These are phyloP conservation scores for Verticillium klebahnii DNA, from an alignment of 2,329 filamentous ascomycete species.

Conservation along the genomic window DNA sequence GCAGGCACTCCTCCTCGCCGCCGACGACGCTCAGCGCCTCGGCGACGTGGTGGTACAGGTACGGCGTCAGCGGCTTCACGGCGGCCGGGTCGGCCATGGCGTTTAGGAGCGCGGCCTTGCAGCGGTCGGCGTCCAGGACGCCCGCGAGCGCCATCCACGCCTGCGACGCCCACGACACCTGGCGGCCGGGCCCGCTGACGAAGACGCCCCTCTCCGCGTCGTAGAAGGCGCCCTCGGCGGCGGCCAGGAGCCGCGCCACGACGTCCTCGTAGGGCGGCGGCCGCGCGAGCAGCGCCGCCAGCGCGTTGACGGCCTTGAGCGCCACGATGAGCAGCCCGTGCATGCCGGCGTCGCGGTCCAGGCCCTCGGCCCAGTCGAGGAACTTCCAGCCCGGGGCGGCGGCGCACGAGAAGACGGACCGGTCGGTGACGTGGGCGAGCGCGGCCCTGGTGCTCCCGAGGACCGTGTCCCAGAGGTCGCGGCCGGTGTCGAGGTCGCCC, in stretches of 20 bases:
- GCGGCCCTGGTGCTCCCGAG: constrained; percentile 21
- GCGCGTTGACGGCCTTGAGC: constrained; percentile 21
- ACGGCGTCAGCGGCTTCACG: constrained; percentile 23
- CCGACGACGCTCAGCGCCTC: constrained; percentile 21
- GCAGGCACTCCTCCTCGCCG: constrained; percentile 19
- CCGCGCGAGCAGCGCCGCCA: constrained; percentile 18
- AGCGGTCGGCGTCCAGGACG: constrained; percentile 14
- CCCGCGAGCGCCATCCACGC: constrained; percentile 25
- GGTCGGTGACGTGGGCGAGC: constrained; percentile 8
- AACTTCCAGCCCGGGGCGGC: constrained; percentile 23
- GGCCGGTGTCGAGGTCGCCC: constrained; percentile 20
- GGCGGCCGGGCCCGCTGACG: constrained; percentile 19
- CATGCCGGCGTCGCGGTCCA: constrained; percentile 22
- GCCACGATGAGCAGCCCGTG: constrained; percentile 24
- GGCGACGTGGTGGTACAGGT: constrained; percentile 23
- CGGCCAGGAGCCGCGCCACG: constrained; percentile 16
- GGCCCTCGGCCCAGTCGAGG: constrained; percentile 22
- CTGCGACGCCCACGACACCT: constrained; percentile 23
- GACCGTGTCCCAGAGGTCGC: constrained; percentile 24
- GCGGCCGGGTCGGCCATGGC: constrained; percentile 18
- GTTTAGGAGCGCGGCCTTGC: constrained; percentile 15
- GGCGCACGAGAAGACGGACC: neutral
- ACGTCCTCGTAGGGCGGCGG: constrained; percentile 15
- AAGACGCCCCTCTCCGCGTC: constrained; percentile 13
- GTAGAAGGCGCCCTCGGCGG: constrained; percentile 15